A percentile compares a stretch with the other conserved stretches of the same genome.
Conservation (phyloP, 2,329 filamentous ascomycete species). For the Ascochyta pisi region DNA sequence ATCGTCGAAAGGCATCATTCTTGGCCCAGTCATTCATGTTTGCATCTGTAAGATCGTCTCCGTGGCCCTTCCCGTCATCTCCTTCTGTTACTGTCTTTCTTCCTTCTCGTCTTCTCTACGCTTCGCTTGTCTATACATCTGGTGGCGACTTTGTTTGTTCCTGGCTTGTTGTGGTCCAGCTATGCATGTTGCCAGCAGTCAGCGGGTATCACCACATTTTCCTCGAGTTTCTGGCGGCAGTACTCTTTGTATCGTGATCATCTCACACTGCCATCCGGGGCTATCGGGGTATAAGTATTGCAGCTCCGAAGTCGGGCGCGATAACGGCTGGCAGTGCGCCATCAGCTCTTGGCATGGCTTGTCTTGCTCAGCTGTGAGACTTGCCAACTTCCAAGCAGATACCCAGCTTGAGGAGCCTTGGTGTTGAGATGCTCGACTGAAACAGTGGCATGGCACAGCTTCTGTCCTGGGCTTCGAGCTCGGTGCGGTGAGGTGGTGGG, state of each 20-base stretch:
- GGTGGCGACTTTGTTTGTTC: background rate
- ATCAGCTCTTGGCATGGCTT: constrained; percentile 21
- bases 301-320: constrained; percentile 17
- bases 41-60: no score
- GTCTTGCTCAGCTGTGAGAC: constrained; percentile 14
- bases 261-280: background rate
- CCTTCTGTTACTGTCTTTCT: constrained; percentile 13
- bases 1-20: background rate
- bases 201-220: background rate
- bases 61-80: background rate
- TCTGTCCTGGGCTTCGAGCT: background rate
- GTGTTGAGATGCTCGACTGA: background rate
- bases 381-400: constrained; percentile 9
- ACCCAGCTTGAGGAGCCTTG: constrained; percentile 4
- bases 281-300: constrained; percentile 12
- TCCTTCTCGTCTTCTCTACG: no score
- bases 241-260: background rate
- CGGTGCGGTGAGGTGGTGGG: background rate
- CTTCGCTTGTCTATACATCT: background rate
- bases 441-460: background rate
- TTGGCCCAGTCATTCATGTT: no score
- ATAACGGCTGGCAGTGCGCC: constrained; percentile 16
- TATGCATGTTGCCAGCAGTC: background rate
- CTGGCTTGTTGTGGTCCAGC: background rate
- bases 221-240: no score